These are phyloP conservation scores for Eucalyptus decipiens DNA, from an alignment of 345 rosid genomes.

Conservation along the genomic window DNA sequence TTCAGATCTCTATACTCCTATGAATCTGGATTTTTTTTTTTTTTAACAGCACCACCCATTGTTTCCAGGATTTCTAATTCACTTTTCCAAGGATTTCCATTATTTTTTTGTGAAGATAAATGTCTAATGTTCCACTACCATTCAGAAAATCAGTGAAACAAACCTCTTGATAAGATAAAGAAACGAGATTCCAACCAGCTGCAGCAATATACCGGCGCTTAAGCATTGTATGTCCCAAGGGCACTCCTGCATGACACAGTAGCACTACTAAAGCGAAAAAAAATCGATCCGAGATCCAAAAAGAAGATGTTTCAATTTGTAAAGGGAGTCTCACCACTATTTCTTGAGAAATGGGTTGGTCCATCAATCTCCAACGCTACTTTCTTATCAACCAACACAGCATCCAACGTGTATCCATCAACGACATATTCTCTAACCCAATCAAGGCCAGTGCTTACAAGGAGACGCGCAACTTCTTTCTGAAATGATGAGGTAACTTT, in stretches of 20 bases:
- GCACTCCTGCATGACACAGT: slow-evolving; percentile 40
- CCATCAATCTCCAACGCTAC: slow-evolving; percentile 92
- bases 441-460: slow-evolving; percentile 77
- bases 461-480: slow-evolving; percentile 83
- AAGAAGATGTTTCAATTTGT: background rate
- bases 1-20: background rate
- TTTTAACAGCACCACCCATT: background rate
- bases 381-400: slow-evolving; percentile 67
- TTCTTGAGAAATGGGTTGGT: slow-evolving; percentile 91
- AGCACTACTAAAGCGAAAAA: background rate
- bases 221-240: slow-evolving; percentile 83
- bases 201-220: slow-evolving; percentile 66
- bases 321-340: slow-evolving; percentile 36
- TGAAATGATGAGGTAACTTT: slow-evolving; percentile 81
- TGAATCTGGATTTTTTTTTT: background rate
- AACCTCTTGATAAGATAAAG: slow-evolving; percentile 77
- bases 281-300: background rate
- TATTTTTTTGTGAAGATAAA: background rate
- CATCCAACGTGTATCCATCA: slow-evolving; percentile 78
- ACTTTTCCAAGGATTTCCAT: background rate
- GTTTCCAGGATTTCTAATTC: background rate
- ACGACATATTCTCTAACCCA: slow-evolving; percentile 67
- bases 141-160: background rate
- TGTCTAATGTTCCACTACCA: background rate
- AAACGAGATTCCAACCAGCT: slow-evolving; percentile 82